Conservation (phyloP, 805 yeast species). For the Zygosaccharomyces bailii region DNA sequence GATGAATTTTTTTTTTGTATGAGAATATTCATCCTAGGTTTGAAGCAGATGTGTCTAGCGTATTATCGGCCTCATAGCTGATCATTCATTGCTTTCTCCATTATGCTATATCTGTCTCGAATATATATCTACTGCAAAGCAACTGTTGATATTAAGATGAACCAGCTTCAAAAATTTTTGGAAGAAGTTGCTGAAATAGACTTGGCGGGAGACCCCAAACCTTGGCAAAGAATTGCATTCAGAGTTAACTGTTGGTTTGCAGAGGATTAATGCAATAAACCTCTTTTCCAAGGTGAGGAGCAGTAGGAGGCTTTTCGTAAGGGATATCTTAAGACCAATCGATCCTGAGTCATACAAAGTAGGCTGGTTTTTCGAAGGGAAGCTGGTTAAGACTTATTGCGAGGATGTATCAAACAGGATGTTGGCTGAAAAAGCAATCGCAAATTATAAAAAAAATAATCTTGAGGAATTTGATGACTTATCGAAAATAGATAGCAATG, state of each 20-base stretch:
- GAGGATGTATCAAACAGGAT: slow-evolving; percentile 1
- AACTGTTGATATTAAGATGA: neutral
- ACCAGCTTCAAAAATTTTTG: slow-evolving; percentile 1
- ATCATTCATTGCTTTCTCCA: slow-evolving; percentile 2
- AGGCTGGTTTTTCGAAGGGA: neutral
- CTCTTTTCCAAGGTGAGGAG: slow-evolving; percentile 6
- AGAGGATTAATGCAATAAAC: neutral
- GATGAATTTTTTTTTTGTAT: neutral
- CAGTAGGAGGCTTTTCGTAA: slow-evolving; percentile 5
- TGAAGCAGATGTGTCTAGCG: neutral
- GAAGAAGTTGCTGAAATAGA: slow-evolving; percentile 8
- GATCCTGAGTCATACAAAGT: neutral
- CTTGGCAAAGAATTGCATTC: slow-evolving; percentile 6
- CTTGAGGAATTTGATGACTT: neutral
- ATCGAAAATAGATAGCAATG: neutral
- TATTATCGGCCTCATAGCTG: slow-evolving; percentile 1
- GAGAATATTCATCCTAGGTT: neutral
- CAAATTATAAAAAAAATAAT: slow-evolving; percentile 2
- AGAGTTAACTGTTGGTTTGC: slow-evolving; percentile 2
- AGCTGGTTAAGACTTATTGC: neutral
- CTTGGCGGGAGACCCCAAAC: slow-evolving; percentile 1
- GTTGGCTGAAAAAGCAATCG: slow-evolving; percentile 3
- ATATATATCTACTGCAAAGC: neutral
- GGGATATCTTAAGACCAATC: slow-evolving; percentile 4
- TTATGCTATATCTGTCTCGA: slow-evolving; percentile 1